phyloP scores from a whole-genome alignment of 2,329 filamentous ascomycete species.

The Didymella segeticola region DNA sequence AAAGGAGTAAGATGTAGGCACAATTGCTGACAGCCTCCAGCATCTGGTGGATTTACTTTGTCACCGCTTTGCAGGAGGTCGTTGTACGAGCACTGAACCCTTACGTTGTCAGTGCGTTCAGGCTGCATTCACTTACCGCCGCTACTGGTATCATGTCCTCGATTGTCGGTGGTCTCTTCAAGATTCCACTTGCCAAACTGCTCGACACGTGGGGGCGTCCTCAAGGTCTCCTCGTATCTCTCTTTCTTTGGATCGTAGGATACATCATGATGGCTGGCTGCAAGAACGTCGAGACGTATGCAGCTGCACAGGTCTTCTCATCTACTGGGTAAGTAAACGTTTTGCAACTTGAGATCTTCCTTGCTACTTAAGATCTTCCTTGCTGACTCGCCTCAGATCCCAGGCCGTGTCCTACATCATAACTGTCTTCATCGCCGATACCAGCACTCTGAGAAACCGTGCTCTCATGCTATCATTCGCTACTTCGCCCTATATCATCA shows the following conservation, averaged over 20 bases:
- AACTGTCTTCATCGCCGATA: constrained; percentile 71
- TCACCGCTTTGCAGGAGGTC: constrained; percentile 54
- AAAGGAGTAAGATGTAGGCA: background rate
- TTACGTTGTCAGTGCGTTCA: constrained; percentile 47
- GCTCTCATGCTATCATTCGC: constrained; percentile 68
- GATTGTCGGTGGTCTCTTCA: constrained; percentile 43
- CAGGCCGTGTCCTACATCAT: constrained; percentile 57
- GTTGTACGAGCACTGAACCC: constrained; percentile 48
- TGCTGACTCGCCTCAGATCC: constrained; percentile 6
- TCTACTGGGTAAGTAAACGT: constrained; percentile 62
- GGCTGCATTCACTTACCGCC: constrained; percentile 40
- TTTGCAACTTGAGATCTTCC: too few species aligned
- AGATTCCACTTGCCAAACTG: constrained; percentile 48
- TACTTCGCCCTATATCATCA: constrained; percentile 69
- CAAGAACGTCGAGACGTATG: constrained; percentile 64
- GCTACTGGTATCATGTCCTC: constrained; percentile 42
- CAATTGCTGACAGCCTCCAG: constrained; percentile 29
- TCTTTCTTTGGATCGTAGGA: constrained; percentile 29
- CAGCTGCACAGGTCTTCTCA: constrained; percentile 70
- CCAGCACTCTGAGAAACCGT: constrained; percentile 67
- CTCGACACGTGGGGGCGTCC: constrained; percentile 49
- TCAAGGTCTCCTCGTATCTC: constrained; percentile 40
- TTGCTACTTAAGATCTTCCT: background rate
- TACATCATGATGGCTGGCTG: constrained; percentile 72
- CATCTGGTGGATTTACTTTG: constrained; percentile 56